These are phyloP conservation scores for Lycium barbarum DNA, from an alignment of 257 asterid species.

Conservation along the genomic window DNA sequence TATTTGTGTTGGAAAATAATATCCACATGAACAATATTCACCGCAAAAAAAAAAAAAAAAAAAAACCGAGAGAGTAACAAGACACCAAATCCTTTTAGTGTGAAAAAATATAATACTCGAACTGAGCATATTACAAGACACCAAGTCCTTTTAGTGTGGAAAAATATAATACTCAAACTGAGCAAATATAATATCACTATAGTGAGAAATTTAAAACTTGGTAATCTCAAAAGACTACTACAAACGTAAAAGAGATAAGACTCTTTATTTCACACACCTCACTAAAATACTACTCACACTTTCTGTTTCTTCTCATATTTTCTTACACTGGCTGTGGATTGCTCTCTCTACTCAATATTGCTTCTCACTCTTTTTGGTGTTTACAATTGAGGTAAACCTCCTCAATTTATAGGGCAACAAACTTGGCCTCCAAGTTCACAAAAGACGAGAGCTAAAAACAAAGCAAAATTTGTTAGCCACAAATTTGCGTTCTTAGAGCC, in stretches of 20 bases:
- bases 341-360: constrained; percentile 3
- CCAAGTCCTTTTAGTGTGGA: too few species aligned
- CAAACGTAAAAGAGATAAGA: not conserved
- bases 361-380: not conserved
- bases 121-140: too few species aligned
- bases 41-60: too few species aligned
- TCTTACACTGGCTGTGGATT: not conserved
- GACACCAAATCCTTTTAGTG: too few species aligned
- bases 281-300: not conserved
- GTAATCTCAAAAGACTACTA: not conserved
- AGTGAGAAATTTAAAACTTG: not conserved
- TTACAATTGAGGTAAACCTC: not conserved
- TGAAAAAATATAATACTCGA: too few species aligned
- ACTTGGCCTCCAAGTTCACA: not conserved
- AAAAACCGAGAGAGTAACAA: too few species aligned
- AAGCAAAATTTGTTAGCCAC: not conserved
- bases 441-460: not conserved
- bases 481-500: not conserved
- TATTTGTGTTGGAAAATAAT: too few species aligned
- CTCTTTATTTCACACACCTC: not conserved
- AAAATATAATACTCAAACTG: too few species aligned
- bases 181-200: too few species aligned
- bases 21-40: too few species aligned
- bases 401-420: not conserved
- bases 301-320: not conserved